These are phyloP conservation scores for Aegilops tauschii DNA, from an alignment of 176 grass and related monocot species.

Conservation along the genomic window DNA sequence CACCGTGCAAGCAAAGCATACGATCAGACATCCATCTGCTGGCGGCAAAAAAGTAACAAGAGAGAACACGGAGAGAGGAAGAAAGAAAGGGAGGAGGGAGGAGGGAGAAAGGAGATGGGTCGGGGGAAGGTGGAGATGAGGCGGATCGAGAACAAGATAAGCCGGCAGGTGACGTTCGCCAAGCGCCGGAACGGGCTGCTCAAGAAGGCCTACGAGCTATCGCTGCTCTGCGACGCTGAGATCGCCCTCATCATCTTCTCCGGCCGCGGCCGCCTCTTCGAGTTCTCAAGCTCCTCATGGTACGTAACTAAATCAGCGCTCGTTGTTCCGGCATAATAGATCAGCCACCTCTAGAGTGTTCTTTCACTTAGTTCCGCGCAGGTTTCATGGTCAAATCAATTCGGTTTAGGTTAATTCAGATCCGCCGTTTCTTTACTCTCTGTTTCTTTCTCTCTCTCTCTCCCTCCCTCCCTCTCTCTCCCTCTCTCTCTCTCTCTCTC, in stretches of 20 bases:
- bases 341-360: not conserved
- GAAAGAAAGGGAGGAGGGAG: too few relatives aligned
- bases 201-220: constrained; percentile 94
- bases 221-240: constrained; percentile 85
- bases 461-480: too few relatives aligned
- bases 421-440: not conserved
- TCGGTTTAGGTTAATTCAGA: not conserved
- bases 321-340: not conserved
- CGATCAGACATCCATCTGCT: not conserved
- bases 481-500: not conserved
- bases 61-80: not conserved
- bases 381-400: not conserved
- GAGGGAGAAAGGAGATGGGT: constrained; percentile 40
- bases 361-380: not conserved
- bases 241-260: constrained; percentile 92
- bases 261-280: constrained; percentile 82
- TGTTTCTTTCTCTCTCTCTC: not conserved
- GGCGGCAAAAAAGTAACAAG: not conserved
- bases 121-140: constrained; percentile 90
- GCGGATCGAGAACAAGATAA: constrained; percentile 97
- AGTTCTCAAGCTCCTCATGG: constrained; percentile 83
- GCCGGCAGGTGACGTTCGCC: constrained; percentile 86
- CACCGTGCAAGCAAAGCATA: not conserved
- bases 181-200: constrained; percentile 87
- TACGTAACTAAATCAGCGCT: constrained; percentile 1